A percentile compares a stretch with the other conserved stretches of the same genome.
Conservation (phyloP, 768 basidiomycete genomes). For the Ramaria sp. region DNA sequence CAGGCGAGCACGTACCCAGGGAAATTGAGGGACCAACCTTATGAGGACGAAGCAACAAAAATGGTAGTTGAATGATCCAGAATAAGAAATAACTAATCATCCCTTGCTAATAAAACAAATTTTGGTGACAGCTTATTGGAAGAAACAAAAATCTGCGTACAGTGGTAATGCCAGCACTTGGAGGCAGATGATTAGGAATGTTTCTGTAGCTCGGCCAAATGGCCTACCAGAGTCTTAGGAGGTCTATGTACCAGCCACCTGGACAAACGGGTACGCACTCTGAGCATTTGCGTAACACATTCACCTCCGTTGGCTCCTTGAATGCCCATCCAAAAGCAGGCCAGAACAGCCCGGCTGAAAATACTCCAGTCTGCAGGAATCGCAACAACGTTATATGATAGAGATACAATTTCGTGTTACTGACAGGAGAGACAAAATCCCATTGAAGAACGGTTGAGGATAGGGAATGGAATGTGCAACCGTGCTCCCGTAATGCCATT, state of each 20-base stretch:
- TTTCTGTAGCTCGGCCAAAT: slow-evolving; percentile 67
- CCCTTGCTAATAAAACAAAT: slow-evolving; percentile 23
- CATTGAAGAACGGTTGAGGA: slow-evolving; percentile 78
- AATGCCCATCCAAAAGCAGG: slow-evolving; percentile 77
- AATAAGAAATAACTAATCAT: slow-evolving; percentile 68
- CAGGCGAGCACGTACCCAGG: not conserved
- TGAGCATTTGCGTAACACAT: slow-evolving; percentile 48
- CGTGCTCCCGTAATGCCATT: slow-evolving; percentile 75
- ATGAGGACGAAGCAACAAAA: slow-evolving; percentile 69
- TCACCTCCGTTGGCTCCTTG: slow-evolving; percentile 54
- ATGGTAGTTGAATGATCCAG: slow-evolving; percentile 68
- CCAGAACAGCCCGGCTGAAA: slow-evolving; percentile 60
- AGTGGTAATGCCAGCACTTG: slow-evolving; percentile 50
- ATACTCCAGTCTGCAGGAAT: slow-evolving; percentile 49
- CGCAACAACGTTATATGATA: too few species aligned
- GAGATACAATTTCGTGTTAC: not conserved
- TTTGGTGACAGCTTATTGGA: not conserved
- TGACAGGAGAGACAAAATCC: slow-evolving; percentile 76
- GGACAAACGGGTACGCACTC: not conserved
- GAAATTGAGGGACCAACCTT: slow-evolving; percentile 16
- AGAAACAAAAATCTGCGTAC: slow-evolving; percentile 14
- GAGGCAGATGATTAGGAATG: slow-evolving; percentile 54
- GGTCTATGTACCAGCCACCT: not conserved
- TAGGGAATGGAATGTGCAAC: slow-evolving; percentile 64
- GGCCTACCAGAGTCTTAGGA: slow-evolving; percentile 54